These are phyloP conservation scores for Epichloe glyceriae DNA, from an alignment of 2,329 filamentous ascomycete species.

Conservation along the genomic window DNA sequence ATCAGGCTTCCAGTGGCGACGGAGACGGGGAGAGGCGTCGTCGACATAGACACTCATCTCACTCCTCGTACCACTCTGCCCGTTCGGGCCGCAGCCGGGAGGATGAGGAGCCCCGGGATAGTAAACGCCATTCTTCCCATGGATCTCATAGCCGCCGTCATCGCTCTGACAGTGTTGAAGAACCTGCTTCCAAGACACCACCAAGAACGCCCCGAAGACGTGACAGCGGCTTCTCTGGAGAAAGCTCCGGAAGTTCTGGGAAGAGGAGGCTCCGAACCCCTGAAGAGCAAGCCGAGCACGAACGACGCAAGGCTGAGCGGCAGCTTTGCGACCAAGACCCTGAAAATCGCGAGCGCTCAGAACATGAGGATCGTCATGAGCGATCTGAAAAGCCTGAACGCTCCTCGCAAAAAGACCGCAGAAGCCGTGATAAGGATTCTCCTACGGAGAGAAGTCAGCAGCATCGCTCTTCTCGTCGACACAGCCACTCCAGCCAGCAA, in stretches of 20 bases:
- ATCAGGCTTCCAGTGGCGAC: constrained; percentile 22
- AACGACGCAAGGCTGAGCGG: constrained; percentile 35
- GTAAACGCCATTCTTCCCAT: constrained; percentile 15
- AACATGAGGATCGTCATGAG: constrained; percentile 15
- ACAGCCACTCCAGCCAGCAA: constrained; percentile 25
- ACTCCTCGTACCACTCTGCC: constrained; percentile 19
- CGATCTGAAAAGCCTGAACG: constrained; percentile 3
- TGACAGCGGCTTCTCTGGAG: constrained; percentile 33
- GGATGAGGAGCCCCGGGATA: constrained; percentile 19
- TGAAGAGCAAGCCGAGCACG: constrained; percentile 37
- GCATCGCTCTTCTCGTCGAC: constrained; percentile 28
- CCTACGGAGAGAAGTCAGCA: constrained; percentile 15
- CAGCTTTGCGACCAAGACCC: constrained; percentile 17
- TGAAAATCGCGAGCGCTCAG: constrained; percentile 13
- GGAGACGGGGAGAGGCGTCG: constrained; percentile 27
- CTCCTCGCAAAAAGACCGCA: constrained; percentile 11
- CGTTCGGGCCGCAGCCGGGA: constrained; percentile 18
- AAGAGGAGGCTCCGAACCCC: constrained; percentile 25
- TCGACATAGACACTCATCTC: constrained; percentile 22
- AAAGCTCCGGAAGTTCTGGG: constrained; percentile 23
- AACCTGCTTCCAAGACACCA: constrained; percentile 20
- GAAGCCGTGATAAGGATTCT: constrained; percentile 22
- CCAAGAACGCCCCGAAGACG: constrained; percentile 29
- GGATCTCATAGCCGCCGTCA: constrained; percentile 20
- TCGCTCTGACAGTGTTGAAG: constrained; percentile 25